Evolutionary conservation across 2,329 filamentous ascomycete genomes (phyloP).

Genomic region (Aspergillus sp.): DNA sequence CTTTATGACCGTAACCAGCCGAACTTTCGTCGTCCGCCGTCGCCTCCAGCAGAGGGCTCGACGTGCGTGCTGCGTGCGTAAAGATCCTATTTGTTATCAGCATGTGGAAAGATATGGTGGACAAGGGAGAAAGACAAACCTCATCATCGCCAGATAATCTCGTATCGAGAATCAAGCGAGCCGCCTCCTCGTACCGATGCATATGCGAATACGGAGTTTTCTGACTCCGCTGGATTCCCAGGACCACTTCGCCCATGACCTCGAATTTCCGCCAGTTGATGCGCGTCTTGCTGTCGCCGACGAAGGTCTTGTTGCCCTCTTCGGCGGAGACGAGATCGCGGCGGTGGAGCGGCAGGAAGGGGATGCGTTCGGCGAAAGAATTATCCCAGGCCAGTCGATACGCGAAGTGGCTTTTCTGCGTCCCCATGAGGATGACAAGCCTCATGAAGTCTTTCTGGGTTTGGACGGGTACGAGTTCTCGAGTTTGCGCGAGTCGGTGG

Average conservation of each 20-base stretch:
- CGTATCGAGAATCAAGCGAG: constrained; percentile 76
- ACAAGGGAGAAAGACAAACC: constrained; percentile 54
- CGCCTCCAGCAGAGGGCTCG: constrained; percentile 46
- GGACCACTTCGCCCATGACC: constrained; percentile 85
- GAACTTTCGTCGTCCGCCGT: constrained; percentile 43
- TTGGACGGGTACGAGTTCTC: constrained; percentile 68
- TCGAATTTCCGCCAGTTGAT: constrained; percentile 99
- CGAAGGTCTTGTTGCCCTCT: constrained; percentile 86
- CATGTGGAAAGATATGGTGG: not conserved
- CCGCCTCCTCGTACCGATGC: constrained; percentile 65
- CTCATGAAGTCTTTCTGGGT: constrained; percentile 83
- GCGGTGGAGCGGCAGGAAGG: constrained; percentile 86
- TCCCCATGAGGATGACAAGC: constrained; percentile 87
- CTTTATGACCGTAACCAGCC: constrained; percentile 42
- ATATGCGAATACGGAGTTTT: constrained; percentile 76
- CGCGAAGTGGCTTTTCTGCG: constrained; percentile 86
- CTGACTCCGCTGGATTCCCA: constrained; percentile 90
- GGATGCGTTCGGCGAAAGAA: constrained; percentile 83
- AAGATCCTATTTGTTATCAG: constrained; percentile 48
- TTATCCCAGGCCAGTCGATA: constrained; percentile 99
- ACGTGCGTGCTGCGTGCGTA: constrained; percentile 59
- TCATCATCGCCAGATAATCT: constrained; percentile 83
- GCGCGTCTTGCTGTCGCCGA: constrained; percentile 69
- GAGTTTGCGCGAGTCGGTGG: constrained; percentile 77
- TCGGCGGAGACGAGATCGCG: constrained; percentile 89